Evolutionary conservation across 2,329 filamentous ascomycete species (phyloP).

Genomic region (Gaeumannomyces sp.): DNA sequence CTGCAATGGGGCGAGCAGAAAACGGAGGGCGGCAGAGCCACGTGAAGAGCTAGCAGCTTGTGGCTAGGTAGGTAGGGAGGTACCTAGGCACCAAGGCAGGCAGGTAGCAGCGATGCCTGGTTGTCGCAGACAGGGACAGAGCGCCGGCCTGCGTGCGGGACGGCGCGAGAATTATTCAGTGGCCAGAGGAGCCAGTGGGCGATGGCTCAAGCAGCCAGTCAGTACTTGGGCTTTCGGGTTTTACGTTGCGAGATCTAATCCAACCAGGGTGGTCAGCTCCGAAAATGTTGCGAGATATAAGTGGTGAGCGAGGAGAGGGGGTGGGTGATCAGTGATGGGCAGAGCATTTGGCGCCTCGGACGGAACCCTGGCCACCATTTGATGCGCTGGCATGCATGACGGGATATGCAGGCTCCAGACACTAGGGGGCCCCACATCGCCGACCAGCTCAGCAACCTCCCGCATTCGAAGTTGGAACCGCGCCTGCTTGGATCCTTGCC

Average conservation of each 20-base stretch:
- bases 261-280: constrained; percentile 29
- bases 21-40: constrained; percentile 29
- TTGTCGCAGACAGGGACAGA: background rate
- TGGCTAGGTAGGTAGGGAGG: constrained; percentile 5
- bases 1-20: background rate
- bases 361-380: constrained; percentile 29
- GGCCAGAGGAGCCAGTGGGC: constrained; percentile 5
- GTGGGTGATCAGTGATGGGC: constrained; percentile 24
- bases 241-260: constrained; percentile 27
- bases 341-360: constrained; percentile 32
- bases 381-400: constrained; percentile 55
- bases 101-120: background rate
- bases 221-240: constrained; percentile 3
- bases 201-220: constrained; percentile 3
- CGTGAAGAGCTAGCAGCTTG: constrained; percentile 28
- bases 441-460: constrained; percentile 32
- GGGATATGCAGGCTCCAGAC: constrained; percentile 48
- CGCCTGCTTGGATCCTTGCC: background rate
- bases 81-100: background rate
- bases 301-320: constrained; percentile 27
- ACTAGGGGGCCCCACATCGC: constrained; percentile 26
- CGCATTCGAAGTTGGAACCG: constrained; percentile 3
- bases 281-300: constrained; percentile 31
- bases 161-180: constrained; percentile 6
- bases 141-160: constrained; percentile 4